Evolutionary conservation across 2,329 filamentous ascomycete species (phyloP).

Genomic region (Xylariomycetidae sp.): DNA sequence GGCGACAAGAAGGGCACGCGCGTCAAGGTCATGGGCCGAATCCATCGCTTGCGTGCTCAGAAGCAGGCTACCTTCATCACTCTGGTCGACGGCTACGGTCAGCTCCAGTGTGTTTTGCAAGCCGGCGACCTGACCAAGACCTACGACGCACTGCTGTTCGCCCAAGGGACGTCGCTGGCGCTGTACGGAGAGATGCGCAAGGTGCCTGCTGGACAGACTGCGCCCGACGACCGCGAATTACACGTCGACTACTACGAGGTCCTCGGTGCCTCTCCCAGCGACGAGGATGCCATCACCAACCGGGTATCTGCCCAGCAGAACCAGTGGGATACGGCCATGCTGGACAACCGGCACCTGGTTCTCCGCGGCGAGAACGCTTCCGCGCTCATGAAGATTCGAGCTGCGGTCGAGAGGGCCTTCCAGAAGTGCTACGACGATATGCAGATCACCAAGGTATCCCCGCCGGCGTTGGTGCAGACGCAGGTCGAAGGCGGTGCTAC

Average conservation of each 20-base stretch:
- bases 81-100: constrained; percentile 54
- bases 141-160: constrained; percentile 83
- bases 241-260: constrained; percentile 86
- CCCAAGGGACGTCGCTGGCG: constrained; percentile 79
- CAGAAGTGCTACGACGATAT: constrained; percentile 70
- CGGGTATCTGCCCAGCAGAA: constrained; percentile 45
- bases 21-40: constrained; percentile 64
- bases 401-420: constrained; percentile 76
- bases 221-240: constrained; percentile 79
- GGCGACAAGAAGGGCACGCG: constrained; percentile 31
- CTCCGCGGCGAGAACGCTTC: constrained; percentile 79
- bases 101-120: constrained; percentile 76
- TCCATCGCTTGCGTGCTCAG: constrained; percentile 75
- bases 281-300: constrained; percentile 89
- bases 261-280: constrained; percentile 72
- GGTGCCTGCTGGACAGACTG: constrained; percentile 70
- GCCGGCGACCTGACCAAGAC: constrained; percentile 76
- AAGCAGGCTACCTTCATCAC: constrained; percentile 84
- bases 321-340: constrained; percentile 56
- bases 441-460: constrained; percentile 75
- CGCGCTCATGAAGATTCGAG: constrained; percentile 82
- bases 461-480: constrained; percentile 88
- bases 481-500: constrained; percentile 91
- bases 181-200: constrained; percentile 78
- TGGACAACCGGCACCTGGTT: constrained; percentile 78